Evolutionary conservation across 148 eudicot genomes (phyloP).

Genomic region (Chenopodium formosanum): DNA sequence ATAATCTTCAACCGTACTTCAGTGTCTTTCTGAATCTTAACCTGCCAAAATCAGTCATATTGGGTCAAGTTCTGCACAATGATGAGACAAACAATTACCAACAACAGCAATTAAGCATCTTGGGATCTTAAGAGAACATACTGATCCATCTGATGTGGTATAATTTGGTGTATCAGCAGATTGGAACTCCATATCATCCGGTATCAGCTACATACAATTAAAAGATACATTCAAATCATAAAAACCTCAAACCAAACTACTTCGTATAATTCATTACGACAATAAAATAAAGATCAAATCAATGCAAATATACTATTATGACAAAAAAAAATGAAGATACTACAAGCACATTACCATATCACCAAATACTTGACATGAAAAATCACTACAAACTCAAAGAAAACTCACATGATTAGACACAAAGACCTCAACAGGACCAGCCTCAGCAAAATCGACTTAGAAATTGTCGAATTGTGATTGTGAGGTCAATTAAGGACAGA

Average conservation of each 20-base stretch:
- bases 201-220: conserved; percentile 56
- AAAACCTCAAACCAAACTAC: not conserved
- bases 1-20: conserved; percentile 92
- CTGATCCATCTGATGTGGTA: conserved; percentile 93
- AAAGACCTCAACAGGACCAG: conserved; percentile 93
- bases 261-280: not conserved
- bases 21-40: conserved; percentile 91
- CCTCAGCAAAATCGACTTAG: conserved; percentile 58
- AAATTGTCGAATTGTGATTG: not conserved
- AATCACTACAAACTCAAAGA: not conserved
- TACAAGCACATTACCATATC: not conserved
- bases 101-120: conserved; percentile 8
- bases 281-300: not conserved
- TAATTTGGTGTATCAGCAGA: conserved; percentile 88
- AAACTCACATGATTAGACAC: conserved; percentile 87
- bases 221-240: not conserved
- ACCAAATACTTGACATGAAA: not conserved
- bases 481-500: not conserved
- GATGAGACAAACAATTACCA: not conserved
- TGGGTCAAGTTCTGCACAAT: conserved; percentile 3
- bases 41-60: conserved; percentile 40
- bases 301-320: not conserved
- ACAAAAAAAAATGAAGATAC: not conserved
- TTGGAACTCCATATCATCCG: conserved; percentile 98
- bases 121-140: conserved; percentile 35